Percentiles rank a stretch among this genome's conserved stretches.
These are phyloP conservation scores for Drosera spatulata DNA, from an alignment of 179 eudicot genomes.

Conservation along the genomic window DNA sequence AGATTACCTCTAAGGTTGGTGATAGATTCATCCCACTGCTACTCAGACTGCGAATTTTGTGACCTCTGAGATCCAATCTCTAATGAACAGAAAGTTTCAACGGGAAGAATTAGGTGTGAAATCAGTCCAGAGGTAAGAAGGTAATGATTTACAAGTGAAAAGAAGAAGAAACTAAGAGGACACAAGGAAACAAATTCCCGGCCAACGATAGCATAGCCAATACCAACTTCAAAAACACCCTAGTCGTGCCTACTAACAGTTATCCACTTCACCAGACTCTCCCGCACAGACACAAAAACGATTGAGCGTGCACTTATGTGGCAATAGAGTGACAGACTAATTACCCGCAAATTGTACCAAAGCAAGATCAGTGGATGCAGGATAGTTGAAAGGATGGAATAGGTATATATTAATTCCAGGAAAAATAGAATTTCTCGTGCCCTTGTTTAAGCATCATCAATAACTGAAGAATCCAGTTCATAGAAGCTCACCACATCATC, in stretches of 20 bases:
- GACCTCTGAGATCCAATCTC: conserved; percentile 98
- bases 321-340: too few species aligned
- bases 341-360: too few species aligned
- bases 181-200: background rate
- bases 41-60: conserved; percentile 61
- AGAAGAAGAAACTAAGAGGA: background rate
- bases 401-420: background rate
- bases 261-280: too few species aligned
- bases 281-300: too few species aligned
- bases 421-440: background rate
- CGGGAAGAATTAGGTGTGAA: conserved; percentile 1
- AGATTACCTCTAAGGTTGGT: conserved; percentile 72
- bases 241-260: too few species aligned
- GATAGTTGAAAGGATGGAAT: too few species aligned
- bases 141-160: background rate
- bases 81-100: conserved; percentile 20
- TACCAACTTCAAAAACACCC: too few species aligned
- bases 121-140: background rate
- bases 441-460: background rate
- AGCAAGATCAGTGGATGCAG: too few species aligned
- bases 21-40: conserved; percentile 63
- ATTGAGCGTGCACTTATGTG: too few species aligned
- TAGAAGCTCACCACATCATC: conserved; percentile 80
- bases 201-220: background rate
- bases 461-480: background rate